These are phyloP conservation scores for Herpetomonas muscarum DNA, from an alignment of 208 protist genomes.

Conservation along the genomic window DNA sequence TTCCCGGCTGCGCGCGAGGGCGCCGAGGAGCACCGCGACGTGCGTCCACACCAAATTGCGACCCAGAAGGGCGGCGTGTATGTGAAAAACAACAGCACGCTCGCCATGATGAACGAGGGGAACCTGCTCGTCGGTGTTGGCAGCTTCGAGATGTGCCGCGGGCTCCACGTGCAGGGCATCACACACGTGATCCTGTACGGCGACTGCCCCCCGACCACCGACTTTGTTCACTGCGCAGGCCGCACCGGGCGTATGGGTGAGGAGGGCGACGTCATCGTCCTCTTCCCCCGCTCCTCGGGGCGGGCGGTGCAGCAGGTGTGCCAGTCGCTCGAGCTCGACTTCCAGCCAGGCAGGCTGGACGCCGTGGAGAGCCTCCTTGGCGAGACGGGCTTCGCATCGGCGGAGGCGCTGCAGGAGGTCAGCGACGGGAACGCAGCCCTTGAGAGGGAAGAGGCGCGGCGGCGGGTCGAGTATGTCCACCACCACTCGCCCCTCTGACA, in stretches of 20 bases:
- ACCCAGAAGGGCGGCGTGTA: slow-evolving; percentile 51
- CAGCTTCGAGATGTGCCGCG: slow-evolving; percentile 56
- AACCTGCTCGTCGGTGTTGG: slow-evolving; percentile 64
- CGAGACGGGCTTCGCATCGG: neutral
- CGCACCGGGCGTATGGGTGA: slow-evolving; percentile 82
- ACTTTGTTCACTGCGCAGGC: slow-evolving; percentile 86
- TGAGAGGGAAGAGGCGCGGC: neutral
- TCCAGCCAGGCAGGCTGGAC: slow-evolving; percentile 46
- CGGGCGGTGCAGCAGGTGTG: slow-evolving; percentile 75
- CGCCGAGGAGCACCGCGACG: slow-evolving; percentile 2
- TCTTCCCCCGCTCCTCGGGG: slow-evolving; percentile 69
- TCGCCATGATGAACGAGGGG: slow-evolving; percentile 61
- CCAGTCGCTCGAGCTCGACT: slow-evolving; percentile 66
- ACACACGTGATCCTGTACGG: slow-evolving; percentile 86
- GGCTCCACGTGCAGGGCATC: slow-evolving; percentile 76
- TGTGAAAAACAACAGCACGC: slow-evolving; percentile 66
- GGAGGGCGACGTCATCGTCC: slow-evolving; percentile 72
- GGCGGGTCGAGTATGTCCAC: neutral
- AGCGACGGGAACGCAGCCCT: slow-evolving; percentile 8
- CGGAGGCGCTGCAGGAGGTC: slow-evolving; percentile 6
- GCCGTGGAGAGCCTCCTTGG: slow-evolving; percentile 53
- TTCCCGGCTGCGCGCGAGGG: neutral
- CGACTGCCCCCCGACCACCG: slow-evolving; percentile 37
- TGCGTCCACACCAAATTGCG: slow-evolving; percentile 41
- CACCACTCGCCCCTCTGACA: neutral